phyloP scores from a whole-genome alignment of 345 rosid genomes.

The Eucalyptus pumila region DNA sequence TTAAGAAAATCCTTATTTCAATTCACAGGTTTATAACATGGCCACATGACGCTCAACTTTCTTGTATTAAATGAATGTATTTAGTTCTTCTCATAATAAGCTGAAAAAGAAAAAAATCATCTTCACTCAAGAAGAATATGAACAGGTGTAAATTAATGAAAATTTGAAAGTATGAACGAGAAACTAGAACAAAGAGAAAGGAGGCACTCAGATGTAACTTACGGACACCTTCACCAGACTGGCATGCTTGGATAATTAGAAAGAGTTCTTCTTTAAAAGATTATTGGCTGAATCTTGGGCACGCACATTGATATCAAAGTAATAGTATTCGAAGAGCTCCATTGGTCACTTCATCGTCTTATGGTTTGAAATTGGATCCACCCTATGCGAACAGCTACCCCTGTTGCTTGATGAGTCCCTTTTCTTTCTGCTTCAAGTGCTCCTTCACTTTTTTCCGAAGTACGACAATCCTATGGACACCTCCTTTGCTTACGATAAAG shows the following conservation, averaged over 20 bases:
- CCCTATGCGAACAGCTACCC: not conserved
- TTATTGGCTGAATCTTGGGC: not conserved
- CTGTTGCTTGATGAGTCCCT: not conserved
- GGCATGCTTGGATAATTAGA: not conserved
- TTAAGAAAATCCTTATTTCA: not conserved
- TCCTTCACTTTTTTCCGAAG: not conserved
- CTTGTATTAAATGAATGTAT: not conserved
- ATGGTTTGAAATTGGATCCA: not conserved
- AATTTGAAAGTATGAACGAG: not conserved
- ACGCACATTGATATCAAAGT: not conserved
- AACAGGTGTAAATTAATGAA: not conserved
- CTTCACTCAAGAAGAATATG: not conserved
- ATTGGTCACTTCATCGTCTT: not conserved
- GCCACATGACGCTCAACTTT: not conserved
- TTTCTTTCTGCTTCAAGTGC: not conserved
- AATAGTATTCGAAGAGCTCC: not conserved
- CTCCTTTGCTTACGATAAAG: not conserved
- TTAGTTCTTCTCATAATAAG: not conserved
- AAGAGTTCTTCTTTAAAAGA: not conserved
- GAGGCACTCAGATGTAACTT: not conserved
- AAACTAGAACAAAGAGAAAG: not conserved
- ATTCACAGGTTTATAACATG: not conserved
- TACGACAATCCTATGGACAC: not conserved
- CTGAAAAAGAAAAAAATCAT: not conserved
- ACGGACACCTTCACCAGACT: not conserved